These are phyloP conservation scores for Silene noctiflora DNA, from an alignment of 179 eudicot species.

Conservation along the genomic window DNA sequence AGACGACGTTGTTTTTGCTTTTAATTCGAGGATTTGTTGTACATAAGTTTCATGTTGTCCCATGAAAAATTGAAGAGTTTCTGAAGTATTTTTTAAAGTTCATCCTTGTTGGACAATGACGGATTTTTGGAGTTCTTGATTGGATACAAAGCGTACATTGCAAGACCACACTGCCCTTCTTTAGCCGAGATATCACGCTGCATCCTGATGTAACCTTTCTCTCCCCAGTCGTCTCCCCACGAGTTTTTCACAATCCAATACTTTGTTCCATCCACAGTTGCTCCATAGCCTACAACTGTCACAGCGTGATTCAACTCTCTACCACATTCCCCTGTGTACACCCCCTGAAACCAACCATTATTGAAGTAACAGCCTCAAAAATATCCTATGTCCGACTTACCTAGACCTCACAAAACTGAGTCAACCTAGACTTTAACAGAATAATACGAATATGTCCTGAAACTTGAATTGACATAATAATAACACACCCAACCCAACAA, in stretches of 20 bases:
- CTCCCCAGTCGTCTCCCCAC: slow-evolving; percentile 86
- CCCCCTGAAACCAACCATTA: slow-evolving; percentile 36
- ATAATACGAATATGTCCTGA: too few species aligned
- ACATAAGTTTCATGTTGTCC: background rate
- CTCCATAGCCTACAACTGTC: slow-evolving; percentile 70
- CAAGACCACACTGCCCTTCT: slow-evolving; percentile 70
- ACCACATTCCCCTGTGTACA: slow-evolving; percentile 60
- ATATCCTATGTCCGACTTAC: background rate
- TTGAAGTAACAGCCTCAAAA: background rate
- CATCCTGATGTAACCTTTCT: slow-evolving; percentile 76
- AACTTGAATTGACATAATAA: too few species aligned
- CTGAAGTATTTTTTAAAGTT: slow-evolving; percentile 38
- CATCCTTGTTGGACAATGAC: slow-evolving; percentile 45
- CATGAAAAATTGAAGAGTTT: background rate
- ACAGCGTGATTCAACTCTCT: slow-evolving; percentile 70
- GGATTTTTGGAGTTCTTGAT: slow-evolving; percentile 49
- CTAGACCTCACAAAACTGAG: too few species aligned
- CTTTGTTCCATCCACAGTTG: slow-evolving; percentile 74
- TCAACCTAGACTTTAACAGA: too few species aligned
- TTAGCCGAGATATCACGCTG: slow-evolving; percentile 46
- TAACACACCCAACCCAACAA: too few species aligned
- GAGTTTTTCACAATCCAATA: slow-evolving; percentile 84
- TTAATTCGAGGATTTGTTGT: background rate
- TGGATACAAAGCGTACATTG: slow-evolving; percentile 73
- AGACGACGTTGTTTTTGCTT: background rate